Conservation (phyloP, 106 monocot species). For the Allium fistulosum region DNA sequence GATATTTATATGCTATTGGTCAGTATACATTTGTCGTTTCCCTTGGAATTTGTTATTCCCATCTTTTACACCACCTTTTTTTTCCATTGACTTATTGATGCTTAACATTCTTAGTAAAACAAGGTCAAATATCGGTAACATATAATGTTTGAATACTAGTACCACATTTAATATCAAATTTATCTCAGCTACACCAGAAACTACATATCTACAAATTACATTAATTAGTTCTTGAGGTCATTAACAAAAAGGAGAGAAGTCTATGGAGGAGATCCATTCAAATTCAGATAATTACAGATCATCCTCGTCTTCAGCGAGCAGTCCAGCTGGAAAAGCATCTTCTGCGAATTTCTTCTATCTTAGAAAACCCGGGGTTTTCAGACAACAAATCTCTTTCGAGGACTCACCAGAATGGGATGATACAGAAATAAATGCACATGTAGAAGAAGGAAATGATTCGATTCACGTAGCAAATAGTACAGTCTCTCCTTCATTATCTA, state of each 20-base stretch:
- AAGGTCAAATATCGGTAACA: too few relatives aligned
- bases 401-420: constrained; percentile 99
- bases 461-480: constrained; percentile 55
- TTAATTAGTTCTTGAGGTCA: too few relatives aligned
- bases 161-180: too few relatives aligned
- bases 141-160: too few relatives aligned
- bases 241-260: neutral
- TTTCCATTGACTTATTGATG: too few relatives aligned
- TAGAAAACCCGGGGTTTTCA: constrained; percentile 55
- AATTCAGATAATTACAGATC: constrained; percentile 74
- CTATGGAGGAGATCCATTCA: constrained; percentile 66
- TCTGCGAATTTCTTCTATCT: constrained; percentile 60
- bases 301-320: constrained; percentile 94
- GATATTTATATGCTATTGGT: too few relatives aligned
- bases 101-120: too few relatives aligned
- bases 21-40: too few relatives aligned
- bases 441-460: constrained; percentile 62
- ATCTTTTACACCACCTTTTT: too few relatives aligned
- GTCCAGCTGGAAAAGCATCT: constrained; percentile 52
- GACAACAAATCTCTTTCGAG: constrained; percentile 86
- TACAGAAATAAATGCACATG: constrained; percentile 21
- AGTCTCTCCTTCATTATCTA: constrained; percentile 67
- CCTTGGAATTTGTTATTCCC: too few relatives aligned
- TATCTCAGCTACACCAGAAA: neutral
- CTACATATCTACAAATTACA: neutral